Conservation (phyloP, 306 rosid genomes). For the Luffa aegyptiaca region DNA sequence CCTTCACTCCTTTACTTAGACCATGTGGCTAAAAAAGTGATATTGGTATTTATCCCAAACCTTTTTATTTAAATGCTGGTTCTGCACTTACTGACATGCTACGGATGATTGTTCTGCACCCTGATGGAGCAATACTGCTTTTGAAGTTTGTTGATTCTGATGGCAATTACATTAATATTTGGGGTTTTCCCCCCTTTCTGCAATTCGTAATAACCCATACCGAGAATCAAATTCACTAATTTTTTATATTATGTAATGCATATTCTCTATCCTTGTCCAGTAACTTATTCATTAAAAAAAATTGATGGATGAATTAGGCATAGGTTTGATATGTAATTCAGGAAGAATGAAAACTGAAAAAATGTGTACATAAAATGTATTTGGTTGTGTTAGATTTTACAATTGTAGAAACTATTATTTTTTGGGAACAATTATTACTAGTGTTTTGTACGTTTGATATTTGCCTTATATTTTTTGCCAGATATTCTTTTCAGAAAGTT, state of each 20-base stretch:
- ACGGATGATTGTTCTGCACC: constrained; percentile 77
- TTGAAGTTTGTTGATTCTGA: constrained; percentile 46
- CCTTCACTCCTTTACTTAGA: neutral
- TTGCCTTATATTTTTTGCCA: constrained; percentile 18
- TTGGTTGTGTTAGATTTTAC: neutral
- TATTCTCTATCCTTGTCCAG: neutral
- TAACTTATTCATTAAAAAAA: neutral
- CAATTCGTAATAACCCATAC: neutral
- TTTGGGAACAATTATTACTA: neutral
- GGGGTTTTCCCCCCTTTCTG: neutral
- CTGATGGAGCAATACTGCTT: constrained; percentile 61
- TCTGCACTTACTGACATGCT: constrained; percentile 66
- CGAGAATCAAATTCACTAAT: neutral
- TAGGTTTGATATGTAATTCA: neutral
- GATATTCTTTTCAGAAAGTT: constrained; percentile 57
- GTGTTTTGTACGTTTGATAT: neutral
- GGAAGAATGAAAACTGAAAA: neutral
- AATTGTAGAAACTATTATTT: neutral
- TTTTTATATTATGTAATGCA: neutral
- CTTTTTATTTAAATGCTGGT: neutral
- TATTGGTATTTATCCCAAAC: neutral
- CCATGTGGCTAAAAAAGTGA: neutral
- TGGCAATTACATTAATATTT: constrained; percentile 39
- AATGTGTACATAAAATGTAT: neutral
- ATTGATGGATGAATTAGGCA: neutral